These are phyloP conservation scores for Rutstroemia sp. DNA, from an alignment of 2,329 filamentous ascomycete species.

Conservation along the genomic window DNA sequence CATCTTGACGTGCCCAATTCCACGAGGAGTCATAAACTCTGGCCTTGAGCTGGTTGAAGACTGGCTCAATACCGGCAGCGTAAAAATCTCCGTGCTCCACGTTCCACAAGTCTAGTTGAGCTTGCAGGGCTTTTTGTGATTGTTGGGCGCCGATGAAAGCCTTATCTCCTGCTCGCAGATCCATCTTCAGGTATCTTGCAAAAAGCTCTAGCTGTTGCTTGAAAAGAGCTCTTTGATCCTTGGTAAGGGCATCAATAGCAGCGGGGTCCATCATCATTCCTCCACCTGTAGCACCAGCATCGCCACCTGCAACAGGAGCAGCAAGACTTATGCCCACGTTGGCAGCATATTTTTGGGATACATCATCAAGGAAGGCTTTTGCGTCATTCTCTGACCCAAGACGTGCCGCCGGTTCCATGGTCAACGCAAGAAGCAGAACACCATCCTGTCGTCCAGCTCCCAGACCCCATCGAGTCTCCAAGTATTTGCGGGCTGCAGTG, in stretches of 20 bases:
- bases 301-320: conserved; percentile 65
- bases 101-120: conserved; percentile 90
- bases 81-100: conserved; percentile 96
- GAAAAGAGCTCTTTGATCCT: conserved; percentile 91
- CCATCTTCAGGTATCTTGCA: conserved; percentile 93
- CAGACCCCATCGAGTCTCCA: conserved; percentile 90
- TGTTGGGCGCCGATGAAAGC: conserved; percentile 78
- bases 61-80: conserved; percentile 85
- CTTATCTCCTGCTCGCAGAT: conserved; percentile 94
- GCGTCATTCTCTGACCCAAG: conserved; percentile 85
- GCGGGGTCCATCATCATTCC: conserved; percentile 99
- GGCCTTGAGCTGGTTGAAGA: conserved; percentile 89
- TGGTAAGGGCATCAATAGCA: conserved; percentile 91
- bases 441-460: conserved; percentile 84
- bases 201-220: conserved; percentile 97
- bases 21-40: conserved; percentile 96
- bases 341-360: conserved; percentile 81
- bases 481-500: conserved; percentile 87
- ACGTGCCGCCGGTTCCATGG: conserved; percentile 84
- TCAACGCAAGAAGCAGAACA: conserved; percentile 78
- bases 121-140: conserved; percentile 79
- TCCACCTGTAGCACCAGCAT: conserved; percentile 58
- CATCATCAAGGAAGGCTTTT: conserved; percentile 84
- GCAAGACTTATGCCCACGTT: conserved; percentile 79
- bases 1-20: conserved; percentile 99